Conservation (phyloP, 169 alveolate genomes). For the Plasmodium gaboni region DNA sequence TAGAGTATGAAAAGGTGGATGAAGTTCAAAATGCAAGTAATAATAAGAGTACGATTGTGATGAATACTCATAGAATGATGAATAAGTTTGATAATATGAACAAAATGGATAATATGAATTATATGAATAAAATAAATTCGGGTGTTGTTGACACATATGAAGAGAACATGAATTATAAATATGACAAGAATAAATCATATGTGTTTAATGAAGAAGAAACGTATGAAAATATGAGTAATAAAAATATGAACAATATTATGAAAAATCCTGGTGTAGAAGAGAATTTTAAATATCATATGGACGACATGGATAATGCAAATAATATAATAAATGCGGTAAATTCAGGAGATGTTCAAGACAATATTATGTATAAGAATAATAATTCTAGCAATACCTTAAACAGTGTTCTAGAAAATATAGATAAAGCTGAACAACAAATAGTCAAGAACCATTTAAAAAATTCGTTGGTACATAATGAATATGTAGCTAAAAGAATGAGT, state of each 20-base stretch:
- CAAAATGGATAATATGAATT: neutral
- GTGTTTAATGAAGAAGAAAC: constrained; percentile 25
- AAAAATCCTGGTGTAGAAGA: too few relatives aligned
- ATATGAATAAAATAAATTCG: constrained; percentile 11
- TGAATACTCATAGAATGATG: constrained; percentile 15
- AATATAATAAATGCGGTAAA: neutral
- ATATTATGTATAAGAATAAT: neutral
- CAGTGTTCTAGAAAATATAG: constrained; percentile 58
- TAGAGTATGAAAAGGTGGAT: constrained; percentile 34
- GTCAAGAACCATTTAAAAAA: constrained; percentile 69
- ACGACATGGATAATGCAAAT: neutral
- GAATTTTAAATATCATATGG: too few relatives aligned
- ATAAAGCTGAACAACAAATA: constrained; percentile 66
- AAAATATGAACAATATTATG: neutral
- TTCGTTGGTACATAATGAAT: constrained; percentile 48
- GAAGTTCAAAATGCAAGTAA: constrained; percentile 15
- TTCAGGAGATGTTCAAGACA: neutral
- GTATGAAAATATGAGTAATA: constrained; percentile 6
- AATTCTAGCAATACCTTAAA: constrained; percentile 4
- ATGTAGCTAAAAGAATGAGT: constrained; percentile 62
- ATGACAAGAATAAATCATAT: constrained; percentile 18
- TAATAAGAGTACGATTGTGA: constrained; percentile 11
- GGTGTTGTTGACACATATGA: neutral
- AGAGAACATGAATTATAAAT: constrained; percentile 13
- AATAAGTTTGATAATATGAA: neutral